Evolutionary conservation across 352 stramenopile genomes (phyloP).

Genomic region (Phytophthora syringae): DNA sequence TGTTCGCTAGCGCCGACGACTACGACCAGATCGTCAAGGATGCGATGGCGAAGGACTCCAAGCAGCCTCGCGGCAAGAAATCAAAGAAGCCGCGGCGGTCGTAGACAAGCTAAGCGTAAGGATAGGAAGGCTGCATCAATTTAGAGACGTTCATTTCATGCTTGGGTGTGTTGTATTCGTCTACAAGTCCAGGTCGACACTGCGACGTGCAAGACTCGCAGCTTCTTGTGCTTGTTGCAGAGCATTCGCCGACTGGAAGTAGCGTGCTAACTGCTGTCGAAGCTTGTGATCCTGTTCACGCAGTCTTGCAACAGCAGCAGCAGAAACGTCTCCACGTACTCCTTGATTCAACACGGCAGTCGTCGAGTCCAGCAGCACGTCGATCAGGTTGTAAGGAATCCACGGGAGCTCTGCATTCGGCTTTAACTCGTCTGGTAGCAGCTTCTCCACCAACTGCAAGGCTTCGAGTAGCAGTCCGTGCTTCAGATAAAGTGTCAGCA

Average conservation of each 20-base stretch:
- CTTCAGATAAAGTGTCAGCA: conserved; percentile 65
- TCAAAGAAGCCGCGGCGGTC: conserved; percentile 48
- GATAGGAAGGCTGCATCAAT: conserved; percentile 25
- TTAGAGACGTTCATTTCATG: conserved; percentile 29
- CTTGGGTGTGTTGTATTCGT: not conserved
- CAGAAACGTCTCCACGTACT: conserved; percentile 15
- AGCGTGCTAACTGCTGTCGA: conserved; percentile 49
- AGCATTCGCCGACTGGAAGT: conserved; percentile 57
- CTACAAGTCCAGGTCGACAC: conserved; percentile 34
- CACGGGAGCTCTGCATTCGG: conserved; percentile 59
- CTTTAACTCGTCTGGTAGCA: conserved; percentile 43
- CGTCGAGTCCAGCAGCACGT: conserved; percentile 60
- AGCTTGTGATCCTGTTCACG: conserved; percentile 44
- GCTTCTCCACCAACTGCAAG: conserved; percentile 50
- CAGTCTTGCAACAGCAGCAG: conserved; percentile 24
- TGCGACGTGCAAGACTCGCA: conserved; percentile 42
- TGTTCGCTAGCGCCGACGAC: conserved; percentile 81
- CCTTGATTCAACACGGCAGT: conserved; percentile 42
- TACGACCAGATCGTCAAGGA: conserved; percentile 77
- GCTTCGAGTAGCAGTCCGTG: conserved; percentile 73
- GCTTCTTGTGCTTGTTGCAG: conserved; percentile 66
- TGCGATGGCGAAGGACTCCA: conserved; percentile 41
- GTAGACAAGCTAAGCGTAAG: conserved; percentile 23
- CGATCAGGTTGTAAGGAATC: conserved; percentile 77
- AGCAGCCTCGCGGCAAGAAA: conserved; percentile 32